These are phyloP conservation scores for Discostella pseudostelligera DNA, from an alignment of 108 stramenopile genomes.

Conservation along the genomic window DNA sequence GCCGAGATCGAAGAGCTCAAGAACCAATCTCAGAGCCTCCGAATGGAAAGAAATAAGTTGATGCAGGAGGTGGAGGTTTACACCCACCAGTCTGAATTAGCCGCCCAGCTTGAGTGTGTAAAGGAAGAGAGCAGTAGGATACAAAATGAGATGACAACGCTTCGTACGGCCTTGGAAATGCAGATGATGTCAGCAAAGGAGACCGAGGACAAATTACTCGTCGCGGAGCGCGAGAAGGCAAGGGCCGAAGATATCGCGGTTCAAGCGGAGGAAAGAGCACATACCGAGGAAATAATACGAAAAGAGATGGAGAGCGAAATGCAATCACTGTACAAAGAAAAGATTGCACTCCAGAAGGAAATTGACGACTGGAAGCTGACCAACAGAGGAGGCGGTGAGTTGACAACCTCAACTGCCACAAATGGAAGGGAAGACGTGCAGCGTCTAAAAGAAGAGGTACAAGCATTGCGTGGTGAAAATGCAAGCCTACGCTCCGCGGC, in stretches of 20 bases:
- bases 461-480: too few species aligned
- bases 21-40: slow-evolving; percentile 6
- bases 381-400: neutral
- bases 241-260: neutral
- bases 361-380: slow-evolving; percentile 1
- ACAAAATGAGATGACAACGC: neutral
- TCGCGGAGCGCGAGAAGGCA: neutral
- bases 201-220: too few species aligned
- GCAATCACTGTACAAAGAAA: slow-evolving; percentile 7
- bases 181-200: too few species aligned
- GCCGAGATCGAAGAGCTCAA: slow-evolving; percentile 12
- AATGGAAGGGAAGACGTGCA: too few species aligned
- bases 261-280: neutral
- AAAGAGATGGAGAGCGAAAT: slow-evolving; percentile 13
- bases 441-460: too few species aligned
- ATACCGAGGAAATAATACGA: neutral
- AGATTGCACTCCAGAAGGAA: neutral
- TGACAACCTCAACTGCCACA: neutral
- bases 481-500: slow-evolving; percentile 9
- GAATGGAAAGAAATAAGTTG: slow-evolving; percentile 19
- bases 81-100: slow-evolving; percentile 15
- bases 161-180: neutral
- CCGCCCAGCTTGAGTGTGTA: slow-evolving; percentile 6
- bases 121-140: neutral
- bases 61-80: slow-evolving; percentile 29